Conservation (phyloP, 1,284 basidiomycete species). For the Ustanciosporium gigantosporum region DNA sequence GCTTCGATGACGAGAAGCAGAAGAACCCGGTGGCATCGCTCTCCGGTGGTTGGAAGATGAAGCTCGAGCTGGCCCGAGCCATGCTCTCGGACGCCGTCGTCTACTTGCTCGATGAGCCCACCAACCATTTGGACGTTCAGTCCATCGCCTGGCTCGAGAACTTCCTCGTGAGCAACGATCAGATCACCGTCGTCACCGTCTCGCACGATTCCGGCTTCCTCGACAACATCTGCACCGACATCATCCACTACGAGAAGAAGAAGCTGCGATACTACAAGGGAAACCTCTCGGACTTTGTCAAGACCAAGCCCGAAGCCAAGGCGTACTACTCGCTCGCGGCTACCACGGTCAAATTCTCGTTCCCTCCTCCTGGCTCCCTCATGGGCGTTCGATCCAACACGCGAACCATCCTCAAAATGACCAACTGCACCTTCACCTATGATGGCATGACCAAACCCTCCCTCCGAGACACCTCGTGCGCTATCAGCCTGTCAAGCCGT, state of each 20-base stretch:
- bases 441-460: conserved; percentile 82
- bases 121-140: conserved; percentile 73
- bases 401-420: conserved; percentile 91
- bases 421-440: conserved; percentile 91
- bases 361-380: conserved; percentile 92
- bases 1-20: conserved; percentile 87
- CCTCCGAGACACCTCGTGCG: conserved; percentile 85
- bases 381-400: conserved; percentile 98
- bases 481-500: conserved; percentile 75
- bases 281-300: conserved; percentile 89
- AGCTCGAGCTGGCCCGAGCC: conserved; percentile 72
- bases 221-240: conserved; percentile 95
- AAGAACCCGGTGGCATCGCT: conserved; percentile 82
- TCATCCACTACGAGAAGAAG: conserved; percentile 96
- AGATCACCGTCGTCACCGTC: conserved; percentile 83
- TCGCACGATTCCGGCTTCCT: conserved; percentile 98
- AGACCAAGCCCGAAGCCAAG: conserved; percentile 87
- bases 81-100: conserved; percentile 72
- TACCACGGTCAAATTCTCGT: conserved; percentile 91
- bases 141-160: conserved; percentile 93
- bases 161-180: conserved; percentile 66
- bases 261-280: conserved; percentile 95
- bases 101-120: conserved; percentile 87
- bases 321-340: conserved; percentile 97
- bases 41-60: conserved; percentile 99